phyloP scores from a whole-genome alignment of 768 basidiomycete species.

The Goffeauzyma gilvescens region DNA sequence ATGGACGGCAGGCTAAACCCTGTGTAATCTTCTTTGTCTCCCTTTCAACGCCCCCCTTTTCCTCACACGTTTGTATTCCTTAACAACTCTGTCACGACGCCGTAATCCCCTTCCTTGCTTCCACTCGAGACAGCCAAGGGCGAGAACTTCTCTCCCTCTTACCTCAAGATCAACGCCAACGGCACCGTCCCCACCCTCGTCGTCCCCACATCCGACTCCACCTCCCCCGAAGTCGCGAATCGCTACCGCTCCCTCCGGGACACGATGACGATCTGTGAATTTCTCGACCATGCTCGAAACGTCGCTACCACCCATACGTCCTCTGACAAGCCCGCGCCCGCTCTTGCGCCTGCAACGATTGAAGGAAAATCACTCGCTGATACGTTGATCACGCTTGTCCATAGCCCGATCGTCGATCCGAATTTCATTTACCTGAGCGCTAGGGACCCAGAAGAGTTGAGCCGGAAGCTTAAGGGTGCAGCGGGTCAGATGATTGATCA shows the following conservation, averaged over 20 bases:
- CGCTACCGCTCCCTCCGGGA: slow-evolving; percentile 65
- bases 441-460: slow-evolving; percentile 40
- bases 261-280: slow-evolving; percentile 52
- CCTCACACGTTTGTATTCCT: neutral
- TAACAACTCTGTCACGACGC: neutral
- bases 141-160: slow-evolving; percentile 53
- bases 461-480: slow-evolving; percentile 34
- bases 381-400: slow-evolving; percentile 41
- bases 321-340: slow-evolving; percentile 53
- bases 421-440: slow-evolving; percentile 45
- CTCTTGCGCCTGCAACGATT: slow-evolving; percentile 60
- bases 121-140: slow-evolving; percentile 6
- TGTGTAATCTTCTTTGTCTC: neutral
- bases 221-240: slow-evolving; percentile 50
- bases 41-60: neutral
- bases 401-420: slow-evolving; percentile 47
- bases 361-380: slow-evolving; percentile 40
- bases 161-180: slow-evolving; percentile 48
- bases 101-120: neutral
- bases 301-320: slow-evolving; percentile 51
- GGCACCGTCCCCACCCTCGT: slow-evolving; percentile 66
- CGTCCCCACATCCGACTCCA: slow-evolving; percentile 60
- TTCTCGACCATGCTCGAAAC: slow-evolving; percentile 66
- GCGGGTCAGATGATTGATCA: slow-evolving; percentile 35
- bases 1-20: slow-evolving; percentile 44